A percentile compares a stretch with the other conserved stretches of the same genome.
phyloP scores from a whole-genome alignment of 805 yeast genomes.

The Monosporozyma solicola region DNA sequence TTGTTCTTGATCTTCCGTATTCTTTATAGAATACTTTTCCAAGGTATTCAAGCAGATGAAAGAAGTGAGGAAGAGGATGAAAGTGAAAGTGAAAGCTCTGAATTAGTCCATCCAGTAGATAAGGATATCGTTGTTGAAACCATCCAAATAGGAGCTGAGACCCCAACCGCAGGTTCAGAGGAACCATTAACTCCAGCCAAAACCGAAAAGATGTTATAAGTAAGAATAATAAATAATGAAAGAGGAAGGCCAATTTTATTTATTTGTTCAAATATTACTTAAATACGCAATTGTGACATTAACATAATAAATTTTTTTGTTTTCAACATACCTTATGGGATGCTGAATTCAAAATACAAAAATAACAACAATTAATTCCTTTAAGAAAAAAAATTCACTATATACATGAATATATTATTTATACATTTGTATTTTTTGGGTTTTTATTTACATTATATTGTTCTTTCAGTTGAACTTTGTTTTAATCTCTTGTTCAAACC shows the following conservation, averaged over 20 bases:
- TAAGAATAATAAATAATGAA: not conserved
- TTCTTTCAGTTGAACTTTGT: not conserved
- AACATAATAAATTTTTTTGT: not conserved
- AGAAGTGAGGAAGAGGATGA: slow-evolving; percentile 69
- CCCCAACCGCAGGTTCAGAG: not conserved
- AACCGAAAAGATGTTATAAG: not conserved
- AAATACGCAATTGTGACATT: not conserved
- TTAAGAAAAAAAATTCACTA: not conserved
- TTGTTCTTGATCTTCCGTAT: slow-evolving; percentile 72
- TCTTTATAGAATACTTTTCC: slow-evolving; percentile 51
- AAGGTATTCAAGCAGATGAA: slow-evolving; percentile 63
- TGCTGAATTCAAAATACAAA: not conserved
- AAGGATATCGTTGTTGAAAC: not conserved
- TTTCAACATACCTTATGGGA: not conserved
- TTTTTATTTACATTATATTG: not conserved
- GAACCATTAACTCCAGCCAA: not conserved
- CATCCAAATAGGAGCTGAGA: not conserved
- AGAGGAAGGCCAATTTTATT: not conserved
- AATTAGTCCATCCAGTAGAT: not conserved
- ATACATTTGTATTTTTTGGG: not conserved
- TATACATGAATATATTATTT: not conserved
- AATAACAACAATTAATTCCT: not conserved
- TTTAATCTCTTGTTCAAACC: slow-evolving; percentile 55
- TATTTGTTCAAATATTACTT: not conserved
- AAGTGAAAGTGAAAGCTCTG: slow-evolving; percentile 1